Evolutionary conservation across 768 basidiomycete species (phyloP), one percentile per base, ranked within the genome.

Genomic region (Pisolithus albus): DNA sequence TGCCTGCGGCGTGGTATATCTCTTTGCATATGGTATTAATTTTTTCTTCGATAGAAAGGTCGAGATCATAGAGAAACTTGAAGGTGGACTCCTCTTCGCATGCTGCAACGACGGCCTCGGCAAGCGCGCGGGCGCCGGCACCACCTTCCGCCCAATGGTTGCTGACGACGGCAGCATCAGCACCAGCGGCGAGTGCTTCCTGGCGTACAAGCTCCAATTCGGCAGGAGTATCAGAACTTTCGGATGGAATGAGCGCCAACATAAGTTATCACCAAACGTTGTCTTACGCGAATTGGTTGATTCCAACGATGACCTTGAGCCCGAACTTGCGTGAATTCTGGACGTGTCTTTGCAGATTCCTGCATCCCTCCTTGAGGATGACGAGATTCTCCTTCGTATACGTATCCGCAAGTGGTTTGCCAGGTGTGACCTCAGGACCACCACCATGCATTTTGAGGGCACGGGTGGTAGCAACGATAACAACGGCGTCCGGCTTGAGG

Each of bases 361-460:
- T 84, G 74, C 88, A 92, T 36, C 95, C 95, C 65, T 89, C 87
- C 67, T 84, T 83, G 50, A 99, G 83, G 10, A 83, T 89, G 53
- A 85, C 85, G 46, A 97, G 78, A 64, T 97, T 83, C 72, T 98
- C 95, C 65, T 88, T 86, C 54, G 89, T 91, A 69, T 99, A 99
- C 40, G 90, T 92, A 44, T 90, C 90, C 57, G 88, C 86, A 39
- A 98, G 79, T 21, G 94, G 81, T 68, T 96, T 97, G 47, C 95
- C 95, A 24, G 95, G 95, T 2, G 89, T 88, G 49, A 98, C 94
- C 23, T 96, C 93, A 5, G 95, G 95, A 53, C 89, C 96, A 54
- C 95, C 95, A 40, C 95, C 95, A 66, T 99, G 95, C 95, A 99
- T 99, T 79, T 98, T 99, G 55, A 99, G 75, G 19, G 95, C 95